phyloP scores from a whole-genome alignment of 176 grass and related monocot species.

The Tuctoria greenei region DNA sequence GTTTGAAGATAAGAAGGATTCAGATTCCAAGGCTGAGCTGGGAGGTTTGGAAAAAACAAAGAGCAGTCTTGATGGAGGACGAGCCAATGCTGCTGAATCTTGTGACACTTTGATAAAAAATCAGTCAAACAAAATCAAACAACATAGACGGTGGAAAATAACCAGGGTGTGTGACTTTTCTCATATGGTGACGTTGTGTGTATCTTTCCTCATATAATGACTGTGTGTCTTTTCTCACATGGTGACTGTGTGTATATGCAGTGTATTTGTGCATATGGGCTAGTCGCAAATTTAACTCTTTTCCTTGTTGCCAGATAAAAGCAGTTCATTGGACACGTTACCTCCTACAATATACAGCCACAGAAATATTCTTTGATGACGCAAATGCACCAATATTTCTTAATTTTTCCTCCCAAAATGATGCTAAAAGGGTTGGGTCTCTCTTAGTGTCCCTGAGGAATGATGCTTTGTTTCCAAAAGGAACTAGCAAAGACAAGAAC shows the following conservation, averaged over 20 bases:
- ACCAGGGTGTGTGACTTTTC: conserved; percentile 45
- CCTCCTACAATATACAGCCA: conserved; percentile 87
- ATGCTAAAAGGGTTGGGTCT: conserved; percentile 84
- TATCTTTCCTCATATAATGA: background rate
- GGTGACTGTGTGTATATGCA: background rate
- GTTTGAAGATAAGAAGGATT: conserved; percentile 65
- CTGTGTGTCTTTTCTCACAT: background rate
- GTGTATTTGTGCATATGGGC: background rate
- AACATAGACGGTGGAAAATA: conserved; percentile 91
- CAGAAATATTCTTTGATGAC: conserved; percentile 92
- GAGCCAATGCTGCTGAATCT: conserved; percentile 45
- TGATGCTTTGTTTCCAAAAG: conserved; percentile 88
- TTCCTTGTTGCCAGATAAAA: conserved; percentile 72
- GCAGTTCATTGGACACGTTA: conserved; percentile 94
- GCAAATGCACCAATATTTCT: conserved; percentile 84
- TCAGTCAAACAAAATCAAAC: conserved; percentile 83
- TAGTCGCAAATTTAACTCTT: conserved; percentile 32
- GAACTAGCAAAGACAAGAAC: conserved; percentile 76
- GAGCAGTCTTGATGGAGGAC: conserved; percentile 52
- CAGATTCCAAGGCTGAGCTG: conserved; percentile 68
- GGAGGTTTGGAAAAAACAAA: conserved; percentile 58
- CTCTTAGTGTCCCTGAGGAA: conserved; percentile 88
- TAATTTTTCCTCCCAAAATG: conserved; percentile 92
- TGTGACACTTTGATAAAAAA: conserved; percentile 50
- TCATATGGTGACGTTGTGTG: background rate